Evolutionary conservation across 805 yeast genomes (phyloP).

Genomic region (Suhomyces sp.): DNA sequence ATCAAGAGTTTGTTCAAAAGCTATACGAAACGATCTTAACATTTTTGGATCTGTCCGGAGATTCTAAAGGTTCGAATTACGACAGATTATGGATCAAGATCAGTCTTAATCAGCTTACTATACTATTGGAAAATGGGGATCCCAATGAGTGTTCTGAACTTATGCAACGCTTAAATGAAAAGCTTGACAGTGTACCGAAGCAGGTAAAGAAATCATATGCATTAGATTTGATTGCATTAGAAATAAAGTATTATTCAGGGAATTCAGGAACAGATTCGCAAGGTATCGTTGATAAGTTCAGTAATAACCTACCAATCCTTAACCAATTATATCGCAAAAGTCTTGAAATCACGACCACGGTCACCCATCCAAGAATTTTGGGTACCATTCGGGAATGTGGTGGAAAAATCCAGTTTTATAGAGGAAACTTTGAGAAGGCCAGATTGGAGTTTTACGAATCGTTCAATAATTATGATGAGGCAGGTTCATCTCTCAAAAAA

Average conservation of each 20-base stretch:
- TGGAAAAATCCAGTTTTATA: conserved; percentile 63
- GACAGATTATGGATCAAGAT: conserved; percentile 41
- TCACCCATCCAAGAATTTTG: conserved; percentile 71
- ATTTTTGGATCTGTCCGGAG: conserved; percentile 17
- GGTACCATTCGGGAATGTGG: conserved; percentile 80
- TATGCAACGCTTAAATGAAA: conserved; percentile 36
- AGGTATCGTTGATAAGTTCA: no score
- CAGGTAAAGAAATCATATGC: conserved; percentile 47
- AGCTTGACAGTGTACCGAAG: conserved; percentile 41
- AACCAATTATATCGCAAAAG: conserved; percentile 49
- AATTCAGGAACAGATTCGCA: conserved; percentile 18
- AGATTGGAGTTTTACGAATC: conserved; percentile 59
- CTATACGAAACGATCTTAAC: conserved; percentile 33
- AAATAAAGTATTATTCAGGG: conserved; percentile 53
- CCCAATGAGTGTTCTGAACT: conserved; percentile 33
- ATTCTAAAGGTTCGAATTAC: conserved; percentile 10
- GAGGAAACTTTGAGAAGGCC: conserved; percentile 58
- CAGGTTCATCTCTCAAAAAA: conserved; percentile 48
- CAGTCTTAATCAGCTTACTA: conserved; percentile 44
- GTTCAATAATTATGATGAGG: conserved; percentile 45
- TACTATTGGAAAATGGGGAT: conserved; percentile 30
- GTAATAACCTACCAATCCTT: conserved; percentile 38
- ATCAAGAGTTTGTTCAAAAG: conserved; percentile 26
- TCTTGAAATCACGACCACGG: conserved; percentile 50
- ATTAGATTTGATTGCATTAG: conserved; percentile 66